Base-by-base conservation (phyloP, 129 eudicot genomes). In the Cynara cardunculus region DNA sequence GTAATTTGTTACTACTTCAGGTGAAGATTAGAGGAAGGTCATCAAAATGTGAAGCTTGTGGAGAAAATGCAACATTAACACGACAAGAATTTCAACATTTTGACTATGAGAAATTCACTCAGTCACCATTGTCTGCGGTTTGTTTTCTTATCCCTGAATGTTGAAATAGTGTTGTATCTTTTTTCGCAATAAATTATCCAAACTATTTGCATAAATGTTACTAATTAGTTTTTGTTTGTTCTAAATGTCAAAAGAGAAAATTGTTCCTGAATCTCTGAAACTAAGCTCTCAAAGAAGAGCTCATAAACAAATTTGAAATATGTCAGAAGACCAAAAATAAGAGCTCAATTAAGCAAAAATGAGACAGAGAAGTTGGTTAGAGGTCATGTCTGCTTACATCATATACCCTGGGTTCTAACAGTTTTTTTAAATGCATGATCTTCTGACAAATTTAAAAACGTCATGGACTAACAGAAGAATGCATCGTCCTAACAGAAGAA, bases 21-120 rank as follows among this genome's bases (percentile, higher is more conserved):
- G 99, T 95, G 74, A 95, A 95, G 84, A 82, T 95, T 31, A 89
- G 99, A 88, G 97, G 97, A 82, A 89, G 92, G 80, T 92, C 97
- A 35, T 77, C 30, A 68, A 88, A 88, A 8, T 95, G 99, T 83
- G 89, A 90, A 88, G 97, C 90, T 82, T 95, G 99, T 79, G 97
- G 99, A 81, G 93, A 95, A 64, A 85, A 86, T 83, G 46, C 87
- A 16, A 69, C 86, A 25, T 71, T 95, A 74, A 88, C 92, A 46
- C 69, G 25, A 37, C 73, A 92, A 76, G 75, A 88, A 10, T 92
- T 95, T 74, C 84, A 81, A 68, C 84, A 77, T 10, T 92, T 95
- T 56, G 99, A 95, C 85, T 95, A 95, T 59, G 99, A 95, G 82
- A 89, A 49, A 9, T 95, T 95, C 87, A 96, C 99, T 16, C 90